phyloP scores from a whole-genome alignment of 148 eudicot species.

The Rhododendron simsii region DNA sequence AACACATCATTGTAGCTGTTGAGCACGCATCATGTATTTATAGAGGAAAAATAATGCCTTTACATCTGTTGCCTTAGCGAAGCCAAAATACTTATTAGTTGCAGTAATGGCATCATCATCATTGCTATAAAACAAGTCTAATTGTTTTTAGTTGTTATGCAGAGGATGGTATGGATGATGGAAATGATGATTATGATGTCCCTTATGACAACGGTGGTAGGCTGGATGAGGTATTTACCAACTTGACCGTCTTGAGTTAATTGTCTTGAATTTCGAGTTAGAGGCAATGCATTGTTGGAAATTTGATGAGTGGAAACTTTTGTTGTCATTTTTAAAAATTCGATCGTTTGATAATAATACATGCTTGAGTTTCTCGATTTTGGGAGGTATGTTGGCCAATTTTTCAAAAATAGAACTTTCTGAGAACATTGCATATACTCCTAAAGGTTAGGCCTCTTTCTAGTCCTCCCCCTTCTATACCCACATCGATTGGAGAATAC shows the following conservation, averaged over 20 bases:
- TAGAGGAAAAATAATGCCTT: neutral
- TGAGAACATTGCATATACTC: neutral
- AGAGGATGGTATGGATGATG: constrained; percentile 45
- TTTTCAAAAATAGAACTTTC: neutral
- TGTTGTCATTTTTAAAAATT: neutral
- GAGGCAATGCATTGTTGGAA: neutral
- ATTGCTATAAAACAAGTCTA: neutral
- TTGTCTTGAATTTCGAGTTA: neutral
- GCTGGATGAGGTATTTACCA: constrained; percentile 34
- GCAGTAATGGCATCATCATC: neutral
- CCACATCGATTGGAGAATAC: neutral
- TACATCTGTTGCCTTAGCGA: neutral
- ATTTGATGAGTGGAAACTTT: neutral
- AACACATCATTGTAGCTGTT: neutral
- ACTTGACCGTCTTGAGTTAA: neutral
- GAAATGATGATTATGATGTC: constrained; percentile 15
- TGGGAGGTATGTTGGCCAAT: neutral
- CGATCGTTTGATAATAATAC: neutral
- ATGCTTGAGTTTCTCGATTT: neutral
- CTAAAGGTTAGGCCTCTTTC: neutral
- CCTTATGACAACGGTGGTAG: constrained; percentile 20
- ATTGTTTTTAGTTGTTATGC: constrained; percentile 11
- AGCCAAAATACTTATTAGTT: neutral
- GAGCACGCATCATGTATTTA: neutral
- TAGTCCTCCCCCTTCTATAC: neutral